Base-by-base conservation (phyloP, 2,329 filamentous ascomycete species). In the Biscogniauxia sp. region DNA sequence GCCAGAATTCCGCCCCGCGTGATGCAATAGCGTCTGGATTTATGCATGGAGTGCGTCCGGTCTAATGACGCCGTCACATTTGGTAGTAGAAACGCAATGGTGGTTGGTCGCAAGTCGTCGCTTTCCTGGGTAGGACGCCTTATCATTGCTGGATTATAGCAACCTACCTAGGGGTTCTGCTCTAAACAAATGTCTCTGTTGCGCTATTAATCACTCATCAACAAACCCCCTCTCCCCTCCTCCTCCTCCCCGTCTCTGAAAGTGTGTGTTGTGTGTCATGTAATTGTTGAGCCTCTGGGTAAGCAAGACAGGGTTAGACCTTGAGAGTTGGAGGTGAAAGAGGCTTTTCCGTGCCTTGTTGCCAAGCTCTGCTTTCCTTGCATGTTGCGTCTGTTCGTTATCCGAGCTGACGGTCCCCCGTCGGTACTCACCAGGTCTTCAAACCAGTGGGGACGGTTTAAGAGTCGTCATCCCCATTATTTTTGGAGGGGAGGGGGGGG, bases 341-440 rank as follows among this genome's bases (percentile, higher is more conserved):
- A 37, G 32, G 54, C 58, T 49, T 41, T 58, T 55, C 45, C 62
- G 56, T 64, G 37, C 63, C 61, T 64, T 64, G 59, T 55, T 23
- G 63, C 63, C 63, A 62, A 65, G 65, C 32, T 23, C 32, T 45
- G 51, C 19, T 56, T 45, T 61, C 56, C 37, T 52, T 54, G 56
- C 58, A 53, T 58, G 56, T 59, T 53, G 26, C 54, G 13, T 53
- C 55, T 54, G 45, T 25, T 20, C 20, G 8, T 20, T 56, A 56
- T 41, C 54, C 54, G 54, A 56, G 54, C 54, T 56, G 54, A 56
- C 37, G 54, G 37, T 28, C 54, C 37, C 37, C 37, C 28, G 28
- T 32, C 28, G 28, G 28, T 6, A 45, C 37, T 45, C 17, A n/a
- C 37, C 37, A 45, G 37, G 37, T 45, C 17, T n/a, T 45, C 37